Percentiles rank a stretch among this genome's conserved stretches.
phyloP scores from a whole-genome alignment of 1,284 basidiomycete genomes.

The Apiotrichum sp. region DNA sequence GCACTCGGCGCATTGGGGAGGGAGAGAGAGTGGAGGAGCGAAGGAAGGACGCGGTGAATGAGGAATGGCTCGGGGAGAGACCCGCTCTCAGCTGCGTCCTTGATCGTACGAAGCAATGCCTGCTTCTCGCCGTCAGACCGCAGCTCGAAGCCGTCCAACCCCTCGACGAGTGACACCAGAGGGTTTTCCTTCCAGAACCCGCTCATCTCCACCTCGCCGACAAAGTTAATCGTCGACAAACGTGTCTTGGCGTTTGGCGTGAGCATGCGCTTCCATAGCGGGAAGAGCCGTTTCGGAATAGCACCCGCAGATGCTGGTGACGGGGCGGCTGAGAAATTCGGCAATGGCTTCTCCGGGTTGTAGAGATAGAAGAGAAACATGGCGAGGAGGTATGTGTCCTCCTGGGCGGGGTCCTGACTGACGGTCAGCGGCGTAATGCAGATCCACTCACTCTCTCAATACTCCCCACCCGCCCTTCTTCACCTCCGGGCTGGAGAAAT shows the following conservation, averaged over 20 bases:
- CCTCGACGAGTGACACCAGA: slow-evolving; percentile 75
- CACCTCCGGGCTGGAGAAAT: slow-evolving; percentile 76
- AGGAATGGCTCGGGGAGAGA: slow-evolving; percentile 84
- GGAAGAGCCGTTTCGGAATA: slow-evolving; percentile 72
- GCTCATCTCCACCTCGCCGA: slow-evolving; percentile 63
- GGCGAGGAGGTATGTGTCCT: slow-evolving; percentile 81
- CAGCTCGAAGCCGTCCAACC: slow-evolving; percentile 81
- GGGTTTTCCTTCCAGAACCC: slow-evolving; percentile 84
- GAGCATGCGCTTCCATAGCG: slow-evolving; percentile 76
- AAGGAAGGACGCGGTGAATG: slow-evolving; percentile 78
- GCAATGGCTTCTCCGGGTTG: slow-evolving; percentile 68
- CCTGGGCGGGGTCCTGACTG: slow-evolving; percentile 64
- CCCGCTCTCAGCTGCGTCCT: slow-evolving; percentile 59
- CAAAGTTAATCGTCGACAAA: slow-evolving; percentile 66
- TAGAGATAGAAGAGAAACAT: slow-evolving; percentile 77
- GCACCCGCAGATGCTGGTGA: slow-evolving; percentile 65
- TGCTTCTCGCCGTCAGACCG: slow-evolving; percentile 76
- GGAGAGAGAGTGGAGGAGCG: slow-evolving; percentile 75
- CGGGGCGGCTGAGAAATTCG: slow-evolving; percentile 61
- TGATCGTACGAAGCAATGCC: slow-evolving; percentile 68
- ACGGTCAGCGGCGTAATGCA: not conserved
- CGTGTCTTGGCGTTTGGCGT: slow-evolving; percentile 79
- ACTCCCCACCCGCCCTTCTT: slow-evolving; percentile 77
- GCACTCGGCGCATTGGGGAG: slow-evolving; percentile 75
- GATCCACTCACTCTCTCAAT: slow-evolving; percentile 64